phyloP scores from a whole-genome alignment of 768 basidiomycete genomes.

The Rhodocollybia butyracea region DNA sequence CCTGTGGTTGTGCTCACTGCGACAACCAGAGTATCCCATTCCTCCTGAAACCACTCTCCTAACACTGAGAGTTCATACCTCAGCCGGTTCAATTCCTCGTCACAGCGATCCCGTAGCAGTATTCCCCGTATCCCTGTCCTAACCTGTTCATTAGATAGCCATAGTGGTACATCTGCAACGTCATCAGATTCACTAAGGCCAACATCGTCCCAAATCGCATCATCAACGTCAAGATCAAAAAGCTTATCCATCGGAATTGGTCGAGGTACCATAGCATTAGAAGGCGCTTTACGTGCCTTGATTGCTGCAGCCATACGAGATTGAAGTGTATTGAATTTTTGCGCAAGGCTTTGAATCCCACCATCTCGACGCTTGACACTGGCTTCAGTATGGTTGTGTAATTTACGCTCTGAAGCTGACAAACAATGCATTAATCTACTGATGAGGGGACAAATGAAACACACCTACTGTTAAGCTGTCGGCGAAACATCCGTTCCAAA shows the following conservation, averaged over 20 bases:
- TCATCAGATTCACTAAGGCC: constrained; percentile 17
- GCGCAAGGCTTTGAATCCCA: constrained; percentile 19
- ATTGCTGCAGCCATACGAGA: constrained; percentile 19
- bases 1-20: not conserved
- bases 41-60: constrained; percentile 10
- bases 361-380: constrained; percentile 24
- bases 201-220: constrained; percentile 31
- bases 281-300: constrained; percentile 16
- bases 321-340: constrained; percentile 26
- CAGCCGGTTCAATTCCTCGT: constrained; percentile 17
- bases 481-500: not conserved
- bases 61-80: constrained; percentile 14
- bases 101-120: constrained; percentile 15
- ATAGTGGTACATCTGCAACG: constrained; percentile 11
- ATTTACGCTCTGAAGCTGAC: constrained; percentile 18
- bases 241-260: constrained; percentile 19
- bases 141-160: constrained; percentile 26
- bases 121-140: constrained; percentile 25
- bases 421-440: not conserved
- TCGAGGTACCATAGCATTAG: constrained; percentile 17
- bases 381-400: constrained; percentile 22
- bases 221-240: constrained; percentile 32
- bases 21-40: not conserved
- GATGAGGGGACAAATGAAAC: not conserved
- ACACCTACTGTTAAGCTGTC: not conserved